Evolutionary conservation across 2,329 filamentous ascomycete species (phyloP).

Genomic region (Penicillium olsonii): DNA sequence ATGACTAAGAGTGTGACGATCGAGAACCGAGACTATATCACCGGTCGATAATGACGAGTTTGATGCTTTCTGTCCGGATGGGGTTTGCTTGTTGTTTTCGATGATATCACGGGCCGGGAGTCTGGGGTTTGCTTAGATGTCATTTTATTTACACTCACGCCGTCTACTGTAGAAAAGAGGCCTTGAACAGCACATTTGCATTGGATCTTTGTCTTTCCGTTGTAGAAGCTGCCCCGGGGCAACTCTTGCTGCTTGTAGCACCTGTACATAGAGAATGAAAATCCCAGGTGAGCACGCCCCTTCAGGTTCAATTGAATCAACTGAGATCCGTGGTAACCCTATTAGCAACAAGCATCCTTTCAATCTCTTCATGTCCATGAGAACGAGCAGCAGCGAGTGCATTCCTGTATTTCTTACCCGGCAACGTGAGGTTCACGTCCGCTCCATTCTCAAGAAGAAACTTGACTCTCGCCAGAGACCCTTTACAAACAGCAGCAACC

Average conservation of each 20-base stretch:
- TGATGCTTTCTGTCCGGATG: constrained; percentile 13
- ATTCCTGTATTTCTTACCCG: background rate
- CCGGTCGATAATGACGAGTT: constrained; percentile 30
- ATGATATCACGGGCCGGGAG: constrained; percentile 30
- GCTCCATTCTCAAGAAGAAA: background rate
- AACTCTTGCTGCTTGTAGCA: no score
- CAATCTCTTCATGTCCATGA: background rate
- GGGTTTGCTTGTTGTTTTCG: constrained; percentile 18
- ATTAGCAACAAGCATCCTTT: background rate
- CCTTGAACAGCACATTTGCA: background rate
- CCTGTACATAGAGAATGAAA: no score
- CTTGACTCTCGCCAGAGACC: background rate
- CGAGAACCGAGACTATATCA: constrained; percentile 78
- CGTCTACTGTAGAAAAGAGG: background rate
- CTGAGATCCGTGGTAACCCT: background rate
- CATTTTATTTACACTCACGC: constrained; percentile 8
- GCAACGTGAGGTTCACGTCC: background rate
- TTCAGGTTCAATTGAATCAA: no score
- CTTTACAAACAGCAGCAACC: background rate
- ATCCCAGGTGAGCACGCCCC: no score
- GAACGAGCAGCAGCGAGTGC: no score
- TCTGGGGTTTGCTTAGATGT: constrained; percentile 20
- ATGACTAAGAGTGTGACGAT: constrained; percentile 94
- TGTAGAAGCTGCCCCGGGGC: no score
- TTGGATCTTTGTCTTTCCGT: no score